Base-by-base conservation (phyloP, 1,139 yeast genomes). In the Kodamaea sp. region DNA sequence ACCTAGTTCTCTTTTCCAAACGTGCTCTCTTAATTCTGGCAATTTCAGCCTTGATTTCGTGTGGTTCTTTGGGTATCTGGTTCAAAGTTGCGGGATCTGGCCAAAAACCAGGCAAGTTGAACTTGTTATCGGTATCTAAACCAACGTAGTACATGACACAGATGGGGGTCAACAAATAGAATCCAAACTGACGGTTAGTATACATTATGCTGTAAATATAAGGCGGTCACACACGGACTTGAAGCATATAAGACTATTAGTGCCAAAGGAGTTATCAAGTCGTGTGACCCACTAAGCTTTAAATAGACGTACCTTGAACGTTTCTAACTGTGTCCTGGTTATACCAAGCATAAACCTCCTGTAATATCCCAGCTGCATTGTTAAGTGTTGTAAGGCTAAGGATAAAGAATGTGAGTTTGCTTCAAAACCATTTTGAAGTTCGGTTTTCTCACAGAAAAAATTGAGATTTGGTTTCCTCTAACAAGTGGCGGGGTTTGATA, bases 41-140 rank as follows among this genome's bases (percentile, higher is more conserved):
- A 29, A 89, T 69, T 58, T 90, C 97, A 0, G 95, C 92, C 53
- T 86, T 83, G 44, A 89, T 87, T 55, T 90, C 97, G 50, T 84
- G 87, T 7, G 90, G 90, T 55, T 89, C 97, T 55, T 88, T 90
- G 3, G 97, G 97, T 24, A 90, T 82, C 61, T 85, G 84, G 56
- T 89, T 88, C 48, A 88, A 73, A 2, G 96, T 83, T 23, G 85
- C 84, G 24, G 97, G 97, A 59, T 89, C 97, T 1, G 97, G 97
- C 96, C 96, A 88, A 61, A 87, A 89, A 12, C 96, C 96, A n/a
- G 95, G 95, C 35, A 89, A 80, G 55, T 88, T 87, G 58, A 90
- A 80, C 64, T 88, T 89, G 49, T 73, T 78, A 59, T 90, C 96
- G 1, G 97, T 84, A 50, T 89, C 90, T 28, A 84, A 74, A 55